These are phyloP conservation scores for Dendrostoma leiphaemia DNA, from an alignment of 2,329 filamentous ascomycete genomes.

Conservation along the genomic window DNA sequence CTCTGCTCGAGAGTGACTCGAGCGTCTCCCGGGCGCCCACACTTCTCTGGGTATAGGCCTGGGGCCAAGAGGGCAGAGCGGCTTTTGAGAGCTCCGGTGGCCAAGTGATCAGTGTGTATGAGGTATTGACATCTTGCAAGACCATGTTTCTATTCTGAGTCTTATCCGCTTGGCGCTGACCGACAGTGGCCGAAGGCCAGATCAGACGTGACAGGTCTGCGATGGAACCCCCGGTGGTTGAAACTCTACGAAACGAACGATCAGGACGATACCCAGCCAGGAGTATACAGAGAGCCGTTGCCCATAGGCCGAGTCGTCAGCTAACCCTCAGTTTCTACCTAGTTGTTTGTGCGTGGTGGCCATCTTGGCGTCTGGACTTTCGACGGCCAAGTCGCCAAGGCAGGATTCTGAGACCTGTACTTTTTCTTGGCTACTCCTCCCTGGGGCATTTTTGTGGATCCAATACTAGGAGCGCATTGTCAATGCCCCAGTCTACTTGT, in stretches of 20 bases:
- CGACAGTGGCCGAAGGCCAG: background rate
- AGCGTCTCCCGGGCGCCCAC: background rate
- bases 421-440: slow-evolving; percentile 2
- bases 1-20: background rate
- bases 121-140: background rate
- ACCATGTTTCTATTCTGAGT: slow-evolving; percentile 11
- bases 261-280: background rate
- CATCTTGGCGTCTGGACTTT: slow-evolving; percentile 15
- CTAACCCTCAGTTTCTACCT: too few species aligned
- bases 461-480: background rate
- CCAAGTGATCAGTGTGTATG: slow-evolving; percentile 15
- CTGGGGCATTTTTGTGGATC: background rate
- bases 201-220: slow-evolving; percentile 6
- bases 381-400: slow-evolving; percentile 14
- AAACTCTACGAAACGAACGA: slow-evolving; percentile 8
- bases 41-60: background rate
- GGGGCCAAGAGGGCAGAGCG: slow-evolving; percentile 1
- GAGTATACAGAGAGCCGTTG: background rate
- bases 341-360: background rate
- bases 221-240: background rate
- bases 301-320: too few species aligned
- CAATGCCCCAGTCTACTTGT: background rate
- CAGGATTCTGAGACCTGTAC: slow-evolving; percentile 12
- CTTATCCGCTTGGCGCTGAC: slow-evolving; percentile 12
- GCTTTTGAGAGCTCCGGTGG: slow-evolving; percentile 13